Evolutionary conservation across 2,329 filamentous ascomycete genomes (phyloP), one percentile per base, ranked within the genome.

Genomic region (Nemania sp.): DNA sequence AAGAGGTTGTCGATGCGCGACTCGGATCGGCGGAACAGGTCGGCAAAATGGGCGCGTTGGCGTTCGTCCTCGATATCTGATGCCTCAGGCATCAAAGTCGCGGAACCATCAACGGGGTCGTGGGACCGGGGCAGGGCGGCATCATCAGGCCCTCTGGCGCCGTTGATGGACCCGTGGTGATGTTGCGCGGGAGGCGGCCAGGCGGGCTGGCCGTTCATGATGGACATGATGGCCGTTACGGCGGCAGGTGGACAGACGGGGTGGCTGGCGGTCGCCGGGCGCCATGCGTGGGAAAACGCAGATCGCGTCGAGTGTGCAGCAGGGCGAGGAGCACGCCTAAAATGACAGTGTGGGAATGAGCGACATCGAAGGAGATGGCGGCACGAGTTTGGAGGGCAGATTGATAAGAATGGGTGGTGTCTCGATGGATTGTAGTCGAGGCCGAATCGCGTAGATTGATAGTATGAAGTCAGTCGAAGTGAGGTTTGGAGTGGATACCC

Each of bases 1-100:
- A 97, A 97, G n/a, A 98, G 83, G 49, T 89, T 84, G 70, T 89
- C 88, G 76, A 98, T 90, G 81, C 89, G 91, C 74, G 89, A 87
- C 81, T 98, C 93, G 75, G 89, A 91, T 80, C 88, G 88, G 77
- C 88, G 88, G 85, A 92, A 97, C 63, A 94, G 83, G 66, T 93
- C 89, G 78, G 89, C 88, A 80, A 98, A 96, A 77, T 90, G 84
- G 76, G 89, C 86, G 80, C 92, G 90, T 78, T 89, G 87, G 74
- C 88, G 87, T 78, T 94, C 92, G 57, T 93, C 91, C 76, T 91
- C 84, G 76, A 85, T 82, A 80, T 90, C 86, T 69, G 85, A 81
- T 86, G 87, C 85, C 86, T 89, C 87, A 86, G 87, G 87, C 85
- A 88, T 81, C 84, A 84, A 83, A 63, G 79, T 77, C 70, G 80